Conservation (phyloP, 495 filamentous ascomycete genomes). For the Xylaria flabelliformis region DNA sequence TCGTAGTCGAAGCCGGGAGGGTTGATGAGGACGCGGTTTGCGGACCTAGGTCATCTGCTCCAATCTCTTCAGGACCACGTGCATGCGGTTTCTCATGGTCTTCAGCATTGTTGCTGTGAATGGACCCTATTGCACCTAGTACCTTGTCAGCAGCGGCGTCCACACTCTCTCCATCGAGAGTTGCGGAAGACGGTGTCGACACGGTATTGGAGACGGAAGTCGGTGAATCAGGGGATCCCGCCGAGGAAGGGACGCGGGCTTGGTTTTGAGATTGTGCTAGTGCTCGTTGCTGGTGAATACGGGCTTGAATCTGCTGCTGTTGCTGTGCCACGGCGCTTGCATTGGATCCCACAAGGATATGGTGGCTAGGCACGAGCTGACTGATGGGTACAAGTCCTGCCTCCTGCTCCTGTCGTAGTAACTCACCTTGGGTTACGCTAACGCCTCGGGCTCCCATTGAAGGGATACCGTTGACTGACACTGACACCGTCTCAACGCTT, state of each 20-base stretch:
- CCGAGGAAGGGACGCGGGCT: slow-evolving; percentile 29
- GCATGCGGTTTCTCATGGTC: slow-evolving; percentile 78
- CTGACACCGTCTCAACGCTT: slow-evolving; percentile 72
- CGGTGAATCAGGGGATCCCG: slow-evolving; percentile 32
- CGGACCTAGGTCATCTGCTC: slow-evolving; percentile 84
- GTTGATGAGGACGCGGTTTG: slow-evolving; percentile 55
- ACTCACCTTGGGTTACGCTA: slow-evolving; percentile 75
- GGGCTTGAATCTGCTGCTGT: slow-evolving; percentile 31
- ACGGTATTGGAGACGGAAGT: slow-evolving; percentile 34
- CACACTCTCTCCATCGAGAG: slow-evolving; percentile 35
- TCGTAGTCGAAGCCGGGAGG: slow-evolving; percentile 23
- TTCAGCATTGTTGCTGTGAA: slow-evolving; percentile 45
- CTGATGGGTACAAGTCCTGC: slow-evolving; percentile 67
- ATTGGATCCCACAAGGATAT: slow-evolving; percentile 30
- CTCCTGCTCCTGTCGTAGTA: slow-evolving; percentile 79
- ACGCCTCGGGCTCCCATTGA: slow-evolving; percentile 45
- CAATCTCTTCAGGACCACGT: slow-evolving; percentile 80
- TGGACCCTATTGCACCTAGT: slow-evolving; percentile 25
- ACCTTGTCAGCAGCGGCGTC: slow-evolving; percentile 27
- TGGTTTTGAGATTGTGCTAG: slow-evolving; percentile 40
- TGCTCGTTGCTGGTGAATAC: slow-evolving; percentile 29
- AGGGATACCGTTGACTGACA: slow-evolving; percentile 68
- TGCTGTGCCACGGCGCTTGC: slow-evolving; percentile 31
- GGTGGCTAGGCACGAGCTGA: slow-evolving; percentile 49
- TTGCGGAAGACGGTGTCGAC: slow-evolving; percentile 30